Percentiles rank a stretch among this genome's conserved stretches.
These are phyloP conservation scores for Saccharomycopsis lassenensis DNA, from an alignment of 805 yeast genomes.

Conservation along the genomic window DNA sequence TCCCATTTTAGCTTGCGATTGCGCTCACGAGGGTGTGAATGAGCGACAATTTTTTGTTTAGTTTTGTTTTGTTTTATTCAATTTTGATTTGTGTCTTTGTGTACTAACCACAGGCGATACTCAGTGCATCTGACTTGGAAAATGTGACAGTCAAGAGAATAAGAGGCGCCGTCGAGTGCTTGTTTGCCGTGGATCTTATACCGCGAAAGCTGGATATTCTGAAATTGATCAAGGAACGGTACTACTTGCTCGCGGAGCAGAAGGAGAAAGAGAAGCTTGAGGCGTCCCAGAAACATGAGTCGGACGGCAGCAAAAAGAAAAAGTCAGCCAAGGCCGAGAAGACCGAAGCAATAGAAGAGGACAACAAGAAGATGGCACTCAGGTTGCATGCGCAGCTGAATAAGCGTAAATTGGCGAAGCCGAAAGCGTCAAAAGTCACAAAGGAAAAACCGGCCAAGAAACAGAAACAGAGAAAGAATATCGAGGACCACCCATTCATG, in stretches of 20 bases:
- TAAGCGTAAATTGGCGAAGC: constrained; percentile 18
- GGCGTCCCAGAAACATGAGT: constrained; percentile 4
- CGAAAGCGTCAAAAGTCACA: constrained; percentile 10
- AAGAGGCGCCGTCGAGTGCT: constrained; percentile 59
- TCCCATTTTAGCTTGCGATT: too few relatives aligned
- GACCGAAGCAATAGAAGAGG: constrained; percentile 28
- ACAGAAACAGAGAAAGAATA: constrained; percentile 21
- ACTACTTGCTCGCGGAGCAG: constrained; percentile 34
- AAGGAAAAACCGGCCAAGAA: constrained; percentile 16
- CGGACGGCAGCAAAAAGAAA: constrained; percentile 16
- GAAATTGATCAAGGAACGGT: constrained; percentile 48
- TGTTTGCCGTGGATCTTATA: constrained; percentile 46
- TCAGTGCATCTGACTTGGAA: constrained; percentile 59
- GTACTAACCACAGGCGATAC: constrained; percentile 68
- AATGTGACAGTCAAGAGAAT: constrained; percentile 61
- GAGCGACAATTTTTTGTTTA: too few relatives aligned
- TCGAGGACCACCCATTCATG: constrained; percentile 27
- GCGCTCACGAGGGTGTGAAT: too few relatives aligned
- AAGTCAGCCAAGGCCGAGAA: constrained; percentile 21
- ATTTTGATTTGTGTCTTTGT: too few relatives aligned
- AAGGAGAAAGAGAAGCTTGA: constrained; percentile 21
- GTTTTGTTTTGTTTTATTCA: too few relatives aligned
- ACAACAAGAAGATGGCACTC: constrained; percentile 44
- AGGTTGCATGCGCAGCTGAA: constrained; percentile 27
- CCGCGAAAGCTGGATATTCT: constrained; percentile 46